Conservation (phyloP, 2,329 filamentous ascomycete genomes). For the Trichoderma semiorbis region DNA sequence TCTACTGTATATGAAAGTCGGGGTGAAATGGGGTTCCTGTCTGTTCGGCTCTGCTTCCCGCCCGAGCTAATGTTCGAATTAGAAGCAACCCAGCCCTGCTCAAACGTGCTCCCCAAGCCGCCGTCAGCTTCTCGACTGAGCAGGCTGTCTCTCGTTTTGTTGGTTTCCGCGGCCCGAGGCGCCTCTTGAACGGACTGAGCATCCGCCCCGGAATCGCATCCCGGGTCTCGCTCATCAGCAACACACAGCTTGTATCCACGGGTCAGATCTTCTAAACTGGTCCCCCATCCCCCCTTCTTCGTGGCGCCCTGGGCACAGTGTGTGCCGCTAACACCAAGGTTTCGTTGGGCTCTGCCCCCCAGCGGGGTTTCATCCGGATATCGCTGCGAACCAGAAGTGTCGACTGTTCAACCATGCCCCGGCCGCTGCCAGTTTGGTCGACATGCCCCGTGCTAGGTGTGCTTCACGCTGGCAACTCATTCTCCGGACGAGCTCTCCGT, state of each 20-base stretch:
- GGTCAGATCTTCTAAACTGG: background rate
- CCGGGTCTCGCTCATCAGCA: background rate
- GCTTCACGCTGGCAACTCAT: background rate
- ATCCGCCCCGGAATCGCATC: background rate
- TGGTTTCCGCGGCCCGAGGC: background rate
- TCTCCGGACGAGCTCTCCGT: background rate
- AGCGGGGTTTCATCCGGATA: background rate
- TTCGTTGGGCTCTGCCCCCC: background rate
- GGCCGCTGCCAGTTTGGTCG: background rate
- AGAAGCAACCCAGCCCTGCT: background rate
- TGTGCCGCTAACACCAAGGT: background rate
- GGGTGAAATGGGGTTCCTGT: background rate
- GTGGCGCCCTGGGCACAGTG: background rate
- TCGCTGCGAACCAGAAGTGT: slow-evolving; percentile 4
- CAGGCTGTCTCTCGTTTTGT: background rate
- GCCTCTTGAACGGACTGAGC: background rate
- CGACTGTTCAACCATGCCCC: background rate
- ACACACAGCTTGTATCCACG: background rate
- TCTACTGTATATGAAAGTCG: background rate
- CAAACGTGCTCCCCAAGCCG: background rate
- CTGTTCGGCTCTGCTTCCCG: background rate
- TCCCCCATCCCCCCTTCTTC: background rate
- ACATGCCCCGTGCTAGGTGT: background rate
- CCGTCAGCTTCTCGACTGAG: background rate
- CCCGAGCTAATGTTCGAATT: background rate